Conservation (phyloP, 1,284 basidiomycete genomes). For the Heterobasidion occidentale region DNA sequence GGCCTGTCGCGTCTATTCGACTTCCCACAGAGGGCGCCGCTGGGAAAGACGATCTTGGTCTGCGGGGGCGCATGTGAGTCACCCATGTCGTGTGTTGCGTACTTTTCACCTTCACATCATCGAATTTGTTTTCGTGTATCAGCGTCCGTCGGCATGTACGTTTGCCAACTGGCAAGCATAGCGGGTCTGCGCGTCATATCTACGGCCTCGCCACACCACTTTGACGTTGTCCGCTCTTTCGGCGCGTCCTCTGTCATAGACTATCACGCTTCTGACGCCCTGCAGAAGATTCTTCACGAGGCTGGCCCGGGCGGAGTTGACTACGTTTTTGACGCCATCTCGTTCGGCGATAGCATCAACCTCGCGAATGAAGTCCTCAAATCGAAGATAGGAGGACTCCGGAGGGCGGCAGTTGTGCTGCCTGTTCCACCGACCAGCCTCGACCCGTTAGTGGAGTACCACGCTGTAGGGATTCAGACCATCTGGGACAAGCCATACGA, state of each 20-base stretch:
- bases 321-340: constrained; percentile 17
- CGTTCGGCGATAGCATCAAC: background rate
- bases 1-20: background rate
- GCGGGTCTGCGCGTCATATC: constrained; percentile 21
- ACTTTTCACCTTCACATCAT: background rate
- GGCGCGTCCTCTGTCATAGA: constrained; percentile 34
- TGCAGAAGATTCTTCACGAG: constrained; percentile 16
- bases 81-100: background rate
- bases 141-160: constrained; percentile 1
- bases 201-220: constrained; percentile 30
- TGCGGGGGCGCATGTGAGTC: background rate
- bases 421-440: background rate
- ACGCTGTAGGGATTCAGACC: background rate
- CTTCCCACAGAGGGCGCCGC: background rate
- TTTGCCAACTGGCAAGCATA: background rate
- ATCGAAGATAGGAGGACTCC: background rate
- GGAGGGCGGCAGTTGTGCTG: background rate
- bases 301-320: constrained; percentile 14
- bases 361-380: background rate
- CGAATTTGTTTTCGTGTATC: background rate
- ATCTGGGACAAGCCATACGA: background rate
- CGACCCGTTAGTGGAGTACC: background rate
- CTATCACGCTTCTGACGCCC: constrained; percentile 17
- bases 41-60: background rate
- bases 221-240: constrained; percentile 25